Conservation (phyloP, 768 basidiomycete species). For the Fistulinella prunicolor region DNA sequence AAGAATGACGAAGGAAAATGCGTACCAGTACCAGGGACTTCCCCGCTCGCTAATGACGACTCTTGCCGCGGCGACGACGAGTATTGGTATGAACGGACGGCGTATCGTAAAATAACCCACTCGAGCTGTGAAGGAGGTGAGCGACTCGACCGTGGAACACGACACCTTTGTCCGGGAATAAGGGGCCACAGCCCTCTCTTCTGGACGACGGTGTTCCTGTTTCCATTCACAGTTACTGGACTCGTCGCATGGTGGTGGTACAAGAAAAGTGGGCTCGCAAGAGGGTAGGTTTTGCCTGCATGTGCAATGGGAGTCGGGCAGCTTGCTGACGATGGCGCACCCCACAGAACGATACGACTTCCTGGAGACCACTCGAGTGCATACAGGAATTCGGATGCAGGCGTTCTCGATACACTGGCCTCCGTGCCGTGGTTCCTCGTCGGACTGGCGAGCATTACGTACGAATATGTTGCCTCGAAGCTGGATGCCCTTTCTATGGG, state of each 20-base stretch:
- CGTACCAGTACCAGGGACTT: conserved; percentile 69
- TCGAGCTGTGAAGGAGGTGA: conserved; percentile 82
- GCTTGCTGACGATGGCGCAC: conserved; percentile 5
- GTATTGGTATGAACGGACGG: conserved; percentile 92
- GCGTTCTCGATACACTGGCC: conserved; percentile 67
- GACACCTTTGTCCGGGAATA: conserved; percentile 82
- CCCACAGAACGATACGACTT: conserved; percentile 67
- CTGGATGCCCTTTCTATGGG: conserved; percentile 38
- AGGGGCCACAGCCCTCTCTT: conserved; percentile 70
- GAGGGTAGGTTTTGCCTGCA: conserved; percentile 57
- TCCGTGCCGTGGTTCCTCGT: conserved; percentile 90
- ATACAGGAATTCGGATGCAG: conserved; percentile 41
- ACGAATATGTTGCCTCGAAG: conserved; percentile 57
- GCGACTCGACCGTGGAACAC: conserved; percentile 70
- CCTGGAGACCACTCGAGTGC: conserved; percentile 45
- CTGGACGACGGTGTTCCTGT: conserved; percentile 74
- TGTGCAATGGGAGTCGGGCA: background rate
- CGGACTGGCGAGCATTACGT: conserved; percentile 71
- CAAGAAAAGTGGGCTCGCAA: conserved; percentile 62
- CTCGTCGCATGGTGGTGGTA: conserved; percentile 83
- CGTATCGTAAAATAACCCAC: conserved; percentile 87
- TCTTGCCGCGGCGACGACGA: conserved; percentile 61
- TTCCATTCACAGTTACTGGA: conserved; percentile 77
- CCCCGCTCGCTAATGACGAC: conserved; percentile 58
- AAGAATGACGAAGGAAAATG: conserved; percentile 70